Evolutionary conservation across 192 early-diverging fungal species (phyloP).

Genomic region (Linnemannia zychae): DNA sequence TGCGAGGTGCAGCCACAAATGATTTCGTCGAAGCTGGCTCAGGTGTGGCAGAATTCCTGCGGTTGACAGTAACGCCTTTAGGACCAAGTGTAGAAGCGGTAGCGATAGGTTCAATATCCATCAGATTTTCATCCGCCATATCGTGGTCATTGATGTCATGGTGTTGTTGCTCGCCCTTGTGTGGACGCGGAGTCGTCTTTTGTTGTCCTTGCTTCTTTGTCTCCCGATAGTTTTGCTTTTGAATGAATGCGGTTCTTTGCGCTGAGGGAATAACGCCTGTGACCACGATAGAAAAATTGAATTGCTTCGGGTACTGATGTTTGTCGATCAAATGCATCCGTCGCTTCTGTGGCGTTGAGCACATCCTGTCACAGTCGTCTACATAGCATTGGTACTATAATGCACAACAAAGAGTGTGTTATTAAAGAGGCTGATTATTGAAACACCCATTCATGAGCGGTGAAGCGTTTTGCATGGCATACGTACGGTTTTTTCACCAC

Average conservation of each 20-base stretch:
- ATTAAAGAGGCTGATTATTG: neutral
- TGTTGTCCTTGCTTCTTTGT: slow-evolving; percentile 8
- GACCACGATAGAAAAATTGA: slow-evolving; percentile 61
- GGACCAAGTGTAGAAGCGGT: neutral
- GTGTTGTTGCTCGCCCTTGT: neutral
- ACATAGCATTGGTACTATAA: slow-evolving; percentile 67
- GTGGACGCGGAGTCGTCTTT: neutral
- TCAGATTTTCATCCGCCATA: slow-evolving; percentile 2
- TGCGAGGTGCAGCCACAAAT: neutral
- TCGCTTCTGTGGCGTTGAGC: slow-evolving; percentile 53
- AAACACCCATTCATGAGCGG: neutral
- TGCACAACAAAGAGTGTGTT: neutral
- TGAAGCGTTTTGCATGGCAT: neutral
- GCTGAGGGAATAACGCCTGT: slow-evolving; percentile 57
- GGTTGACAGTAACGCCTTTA: neutral
- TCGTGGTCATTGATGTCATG: neutral
- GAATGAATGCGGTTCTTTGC: slow-evolving; percentile 20
- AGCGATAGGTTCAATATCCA: slow-evolving; percentile 24
- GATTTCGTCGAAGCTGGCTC: neutral
- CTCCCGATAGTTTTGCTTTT: slow-evolving; percentile 26
- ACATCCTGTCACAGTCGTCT: slow-evolving; percentile 60
- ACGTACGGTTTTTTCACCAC: slow-evolving; percentile 66
- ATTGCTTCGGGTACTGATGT: slow-evolving; percentile 64
- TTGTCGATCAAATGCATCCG: slow-evolving; percentile 66
- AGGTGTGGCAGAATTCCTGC: neutral